phyloP scores from a whole-genome alignment of 305 asterid species.

The Fraxinus platypoda region DNA sequence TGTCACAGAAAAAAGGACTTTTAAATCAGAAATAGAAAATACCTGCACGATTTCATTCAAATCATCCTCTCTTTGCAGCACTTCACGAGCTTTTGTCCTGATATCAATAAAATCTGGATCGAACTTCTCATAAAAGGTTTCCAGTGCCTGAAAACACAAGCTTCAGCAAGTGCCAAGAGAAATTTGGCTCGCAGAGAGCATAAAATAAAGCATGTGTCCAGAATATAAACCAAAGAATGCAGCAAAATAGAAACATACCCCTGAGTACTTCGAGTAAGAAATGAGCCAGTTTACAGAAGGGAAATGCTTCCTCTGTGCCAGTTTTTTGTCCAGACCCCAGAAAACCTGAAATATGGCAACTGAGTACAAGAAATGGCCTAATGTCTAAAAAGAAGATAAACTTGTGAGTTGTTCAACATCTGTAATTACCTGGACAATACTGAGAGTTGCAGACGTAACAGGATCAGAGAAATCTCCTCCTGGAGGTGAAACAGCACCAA shows the following conservation, averaged over 20 bases:
- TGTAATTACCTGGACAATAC: constrained; percentile 79
- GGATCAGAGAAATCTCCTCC: constrained; percentile 99
- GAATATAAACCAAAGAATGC: neutral
- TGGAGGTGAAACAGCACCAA: constrained; percentile 98
- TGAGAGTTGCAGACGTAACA: constrained; percentile 92
- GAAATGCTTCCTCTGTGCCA: constrained; percentile 94
- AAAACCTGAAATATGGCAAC: constrained; percentile 61
- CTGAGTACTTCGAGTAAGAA: constrained; percentile 92
- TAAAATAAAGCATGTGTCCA: neutral
- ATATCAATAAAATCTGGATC: constrained; percentile 90
- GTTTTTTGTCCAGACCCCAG: constrained; percentile 98
- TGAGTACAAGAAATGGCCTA: constrained; percentile 23
- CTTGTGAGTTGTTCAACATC: constrained; percentile 12
- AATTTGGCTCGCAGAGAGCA: constrained; percentile 3
- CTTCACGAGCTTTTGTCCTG: constrained; percentile 98
- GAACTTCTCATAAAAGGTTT: constrained; percentile 88
- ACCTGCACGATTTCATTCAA: constrained; percentile 98
- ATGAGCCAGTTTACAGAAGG: constrained; percentile 98
- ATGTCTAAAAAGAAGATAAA: constrained; percentile 12
- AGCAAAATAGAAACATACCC: constrained; percentile 46
- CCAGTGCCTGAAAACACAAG: constrained; percentile 63
- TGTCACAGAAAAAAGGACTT: constrained; percentile 1
- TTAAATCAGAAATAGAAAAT: constrained; percentile 22
- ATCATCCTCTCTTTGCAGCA: constrained; percentile 96
- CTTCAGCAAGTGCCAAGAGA: constrained; percentile 12